A percentile compares a stretch with the other conserved stretches of the same genome.
phyloP scores from a whole-genome alignment of 2,329 filamentous ascomycete genomes.

The Nemania sp. region DNA sequence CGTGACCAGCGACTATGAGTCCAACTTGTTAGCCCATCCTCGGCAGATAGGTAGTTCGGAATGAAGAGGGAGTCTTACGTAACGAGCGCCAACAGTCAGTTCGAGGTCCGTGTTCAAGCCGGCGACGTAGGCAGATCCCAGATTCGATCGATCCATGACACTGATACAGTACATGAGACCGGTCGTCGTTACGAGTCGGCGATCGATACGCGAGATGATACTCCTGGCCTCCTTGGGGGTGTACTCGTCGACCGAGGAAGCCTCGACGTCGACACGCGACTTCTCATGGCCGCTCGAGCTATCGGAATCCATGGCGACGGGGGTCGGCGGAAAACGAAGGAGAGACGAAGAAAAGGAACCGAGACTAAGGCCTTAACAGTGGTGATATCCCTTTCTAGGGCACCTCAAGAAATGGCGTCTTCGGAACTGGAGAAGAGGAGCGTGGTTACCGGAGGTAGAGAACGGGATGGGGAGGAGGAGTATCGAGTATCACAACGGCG shows the following conservation, averaged over 20 bases:
- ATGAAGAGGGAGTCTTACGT: slow-evolving; percentile 28
- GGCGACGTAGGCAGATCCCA: slow-evolving; percentile 72
- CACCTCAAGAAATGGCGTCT: slow-evolving; percentile 15
- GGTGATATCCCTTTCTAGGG: slow-evolving; percentile 20
- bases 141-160: slow-evolving; percentile 79
- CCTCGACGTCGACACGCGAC: slow-evolving; percentile 27
- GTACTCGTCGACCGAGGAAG: slow-evolving; percentile 49
- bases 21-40: slow-evolving; percentile 11
- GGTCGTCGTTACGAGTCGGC: slow-evolving; percentile 63
- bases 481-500: slow-evolving; percentile 12
- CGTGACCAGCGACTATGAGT: slow-evolving; percentile 60
- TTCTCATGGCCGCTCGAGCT: slow-evolving; percentile 26
- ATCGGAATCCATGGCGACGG: slow-evolving; percentile 24
- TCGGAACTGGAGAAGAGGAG: slow-evolving; percentile 14
- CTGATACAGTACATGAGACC: slow-evolving; percentile 74
- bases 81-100: slow-evolving; percentile 48
- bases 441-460: neutral
- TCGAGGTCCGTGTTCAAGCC: slow-evolving; percentile 58
- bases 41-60: neutral
- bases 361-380: slow-evolving; percentile 15
- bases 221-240: slow-evolving; percentile 64
- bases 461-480: neutral
- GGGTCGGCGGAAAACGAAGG: neutral
- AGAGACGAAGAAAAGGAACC: neutral
- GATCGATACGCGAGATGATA: slow-evolving; percentile 73